These are phyloP conservation scores for Blastocystis sp. DNA, from an alignment of 352 stramenopile genomes.

Conservation along the genomic window DNA sequence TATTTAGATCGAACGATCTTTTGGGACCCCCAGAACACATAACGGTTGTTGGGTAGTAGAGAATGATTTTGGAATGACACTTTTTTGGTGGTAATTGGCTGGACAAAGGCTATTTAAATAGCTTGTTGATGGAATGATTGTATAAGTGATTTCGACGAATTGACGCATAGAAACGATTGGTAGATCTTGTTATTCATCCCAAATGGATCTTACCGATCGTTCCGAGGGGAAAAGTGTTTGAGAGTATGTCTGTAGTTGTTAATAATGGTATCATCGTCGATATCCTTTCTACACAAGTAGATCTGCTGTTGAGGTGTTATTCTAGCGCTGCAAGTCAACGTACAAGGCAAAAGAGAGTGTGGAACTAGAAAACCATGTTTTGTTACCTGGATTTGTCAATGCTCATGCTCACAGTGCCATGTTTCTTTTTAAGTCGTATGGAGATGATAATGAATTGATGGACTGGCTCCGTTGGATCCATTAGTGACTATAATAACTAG, in stretches of 20 bases:
- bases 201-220: conserved; percentile 75
- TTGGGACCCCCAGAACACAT: no score
- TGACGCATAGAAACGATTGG: neutral
- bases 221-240: conserved; percentile 70
- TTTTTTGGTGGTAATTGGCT: no score
- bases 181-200: conserved; percentile 74
- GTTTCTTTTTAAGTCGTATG: conserved; percentile 75
- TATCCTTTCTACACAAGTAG: conserved; percentile 67
- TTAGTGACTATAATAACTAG: neutral
- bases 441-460: conserved; percentile 75
- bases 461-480: conserved; percentile 70
- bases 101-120: no score
- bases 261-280: conserved; percentile 73
- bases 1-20: neutral
- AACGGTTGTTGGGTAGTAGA: neutral
- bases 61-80: neutral
- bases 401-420: conserved; percentile 77
- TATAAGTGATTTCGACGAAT: neutral
- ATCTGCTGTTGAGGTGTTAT: neutral
- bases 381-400: conserved; percentile 78
- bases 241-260: conserved; percentile 74
- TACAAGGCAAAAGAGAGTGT: conserved; percentile 68
- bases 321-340: conserved; percentile 67
- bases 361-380: conserved; percentile 71
- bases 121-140: neutral